Conservation (phyloP, 208 protist genomes). For the Crithidia expoeki region DNA sequence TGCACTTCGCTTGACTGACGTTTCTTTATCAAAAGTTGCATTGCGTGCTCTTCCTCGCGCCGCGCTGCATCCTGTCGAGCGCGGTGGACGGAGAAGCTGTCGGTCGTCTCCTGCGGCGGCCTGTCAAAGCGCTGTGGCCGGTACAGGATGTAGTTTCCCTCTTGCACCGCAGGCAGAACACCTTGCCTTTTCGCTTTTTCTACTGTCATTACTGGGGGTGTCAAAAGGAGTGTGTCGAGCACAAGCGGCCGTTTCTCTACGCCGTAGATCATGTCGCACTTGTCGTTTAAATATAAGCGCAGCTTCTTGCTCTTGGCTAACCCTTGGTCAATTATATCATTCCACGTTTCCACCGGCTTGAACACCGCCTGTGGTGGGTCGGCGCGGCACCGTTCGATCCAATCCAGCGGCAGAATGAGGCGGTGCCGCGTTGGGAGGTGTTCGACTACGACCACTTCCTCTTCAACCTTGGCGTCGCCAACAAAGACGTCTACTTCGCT, state of each 20-base stretch:
- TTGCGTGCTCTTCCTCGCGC: constrained; percentile 3
- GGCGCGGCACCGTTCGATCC: constrained; percentile 4
- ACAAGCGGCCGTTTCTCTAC: constrained; percentile 52
- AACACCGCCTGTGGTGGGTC: constrained; percentile 5
- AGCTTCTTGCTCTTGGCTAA: constrained; percentile 61
- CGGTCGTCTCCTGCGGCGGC: neutral
- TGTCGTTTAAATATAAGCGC: constrained; percentile 74
- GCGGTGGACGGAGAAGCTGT: neutral
- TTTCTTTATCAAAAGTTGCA: neutral
- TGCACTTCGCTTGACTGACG: neutral
- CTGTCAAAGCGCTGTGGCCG: constrained; percentile 18
- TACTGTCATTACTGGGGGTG: neutral
- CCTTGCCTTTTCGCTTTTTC: no score
- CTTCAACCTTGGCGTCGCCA: constrained; percentile 4
- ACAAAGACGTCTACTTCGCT: constrained; percentile 11
- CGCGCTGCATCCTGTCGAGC: constrained; percentile 6
- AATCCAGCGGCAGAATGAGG: constrained; percentile 13
- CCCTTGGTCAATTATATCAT: constrained; percentile 46
- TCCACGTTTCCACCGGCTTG: constrained; percentile 27
- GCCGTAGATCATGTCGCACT: constrained; percentile 64
- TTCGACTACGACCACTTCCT: constrained; percentile 32
- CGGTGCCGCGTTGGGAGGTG: constrained; percentile 9
- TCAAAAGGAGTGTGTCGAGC: constrained; percentile 36
- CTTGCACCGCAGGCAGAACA: neutral
- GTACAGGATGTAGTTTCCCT: constrained; percentile 2